Base-by-base conservation (phyloP, 345 rosid genomes). In the Acer saccharum region DNA sequence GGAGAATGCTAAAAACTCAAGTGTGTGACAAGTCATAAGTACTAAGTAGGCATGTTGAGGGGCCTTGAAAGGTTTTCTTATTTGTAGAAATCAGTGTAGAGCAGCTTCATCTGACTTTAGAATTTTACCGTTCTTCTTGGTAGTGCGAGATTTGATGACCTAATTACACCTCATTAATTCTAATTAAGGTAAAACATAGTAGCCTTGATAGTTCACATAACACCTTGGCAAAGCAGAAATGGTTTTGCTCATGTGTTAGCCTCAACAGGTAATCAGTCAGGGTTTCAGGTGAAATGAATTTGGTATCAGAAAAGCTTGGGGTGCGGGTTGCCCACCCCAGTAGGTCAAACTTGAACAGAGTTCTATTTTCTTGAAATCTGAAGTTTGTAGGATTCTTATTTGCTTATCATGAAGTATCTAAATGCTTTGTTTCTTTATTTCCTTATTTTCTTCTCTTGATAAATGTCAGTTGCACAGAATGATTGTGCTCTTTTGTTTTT, bases 311-410 rank as follows among this genome's bases (percentile, higher is more conserved):
- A 69, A 48, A 43, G 46, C 46, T 43, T 43, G 46, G 46, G 10
- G 73, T 48, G 50, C 16, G 46, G 46, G 10, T 61, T 48, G 50
- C 16, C 21, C 43, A 27, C 50, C n/a, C 20, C 41, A 63, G 27
- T 63, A 17, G 44, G 60, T 74, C 27, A 14, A 54, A 54, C 58
- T 54, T 64, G 25, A 18, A 48, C n/a, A 20, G 75, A 18, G 52
- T 57, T 58, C 29, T 74, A 64, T 64, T 50, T 74, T 46, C 29
- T 11, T 25, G 75, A 62, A 55, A 58, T 72, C 52, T 35, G 52
- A 48, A 23, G 62, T 35, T 72, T 29, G 32, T 43, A 71, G 63
- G 35, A 29, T 54, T 3, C 25, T 46, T 71, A n/a, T 58, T 23
- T 72, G 16, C 64, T 48, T 70, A 20, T 60, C 10, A 12, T 62